These are phyloP conservation scores for Ogataea zsoltii DNA, from an alignment of 805 yeast species.

Conservation along the genomic window DNA sequence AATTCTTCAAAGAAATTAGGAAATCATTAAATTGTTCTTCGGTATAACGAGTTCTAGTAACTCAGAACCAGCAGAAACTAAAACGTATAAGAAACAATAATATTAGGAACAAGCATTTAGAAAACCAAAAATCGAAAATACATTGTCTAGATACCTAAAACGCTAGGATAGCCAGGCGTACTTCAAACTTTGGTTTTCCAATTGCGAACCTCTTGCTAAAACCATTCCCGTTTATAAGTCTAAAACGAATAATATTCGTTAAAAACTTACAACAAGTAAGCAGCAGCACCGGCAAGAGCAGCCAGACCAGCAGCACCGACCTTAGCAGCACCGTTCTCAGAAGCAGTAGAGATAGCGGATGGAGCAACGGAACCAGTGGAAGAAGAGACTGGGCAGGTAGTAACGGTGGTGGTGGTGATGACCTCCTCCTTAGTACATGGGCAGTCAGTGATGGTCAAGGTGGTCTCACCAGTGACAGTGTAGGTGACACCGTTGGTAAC, in stretches of 20 bases:
- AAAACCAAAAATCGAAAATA: slow-evolving; percentile 1
- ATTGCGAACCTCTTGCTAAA: neutral
- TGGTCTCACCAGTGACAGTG: slow-evolving; percentile 77
- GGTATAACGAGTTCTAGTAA: no score
- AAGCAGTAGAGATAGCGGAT: slow-evolving; percentile 25
- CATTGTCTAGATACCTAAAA: slow-evolving; percentile 1
- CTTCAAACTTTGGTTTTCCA: neutral
- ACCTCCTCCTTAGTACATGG: slow-evolving; percentile 63
- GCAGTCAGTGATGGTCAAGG: slow-evolving; percentile 82
- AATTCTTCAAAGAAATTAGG: no score
- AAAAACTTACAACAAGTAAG: slow-evolving; percentile 39
- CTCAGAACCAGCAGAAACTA: neutral
- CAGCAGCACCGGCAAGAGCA: slow-evolving; percentile 40
- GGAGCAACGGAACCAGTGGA: slow-evolving; percentile 21
- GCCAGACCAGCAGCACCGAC: slow-evolving; percentile 42
- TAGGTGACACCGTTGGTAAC: slow-evolving; percentile 66
- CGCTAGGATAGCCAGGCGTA: slow-evolving; percentile 1
- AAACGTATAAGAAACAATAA: slow-evolving; percentile 7
- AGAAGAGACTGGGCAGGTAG: slow-evolving; percentile 20
- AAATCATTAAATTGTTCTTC: no score
- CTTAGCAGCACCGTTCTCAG: slow-evolving; percentile 36
- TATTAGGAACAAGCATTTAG: neutral
- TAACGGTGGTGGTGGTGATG: slow-evolving; percentile 27
- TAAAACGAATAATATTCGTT: neutral
- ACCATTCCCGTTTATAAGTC: neutral